A percentile compares a stretch with the other conserved stretches of the same genome.
Conservation (phyloP, 306 rosid genomes). For the Cucurbita argyrosperma region DNA sequence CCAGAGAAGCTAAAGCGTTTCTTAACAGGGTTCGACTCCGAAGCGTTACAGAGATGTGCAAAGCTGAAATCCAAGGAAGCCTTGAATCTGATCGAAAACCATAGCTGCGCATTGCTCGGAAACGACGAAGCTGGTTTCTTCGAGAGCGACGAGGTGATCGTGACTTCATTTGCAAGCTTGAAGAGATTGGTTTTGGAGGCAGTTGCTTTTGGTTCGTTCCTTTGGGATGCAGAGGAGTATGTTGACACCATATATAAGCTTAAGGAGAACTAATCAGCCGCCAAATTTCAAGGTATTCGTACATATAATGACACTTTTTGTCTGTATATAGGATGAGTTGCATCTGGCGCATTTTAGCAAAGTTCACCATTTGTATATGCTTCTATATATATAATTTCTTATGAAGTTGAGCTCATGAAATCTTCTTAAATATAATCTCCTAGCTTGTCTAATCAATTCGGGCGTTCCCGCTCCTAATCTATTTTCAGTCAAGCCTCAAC, state of each 20-base stretch:
- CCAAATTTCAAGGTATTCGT: background rate
- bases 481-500: too few relatives aligned
- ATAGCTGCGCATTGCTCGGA: conserved; percentile 58
- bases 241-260: conserved; percentile 61
- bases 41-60: conserved; percentile 65
- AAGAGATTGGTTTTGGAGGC: conserved; percentile 93
- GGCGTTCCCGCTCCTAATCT: too few relatives aligned
- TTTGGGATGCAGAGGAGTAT: conserved; percentile 90
- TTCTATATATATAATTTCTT: background rate
- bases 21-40: conserved; percentile 48
- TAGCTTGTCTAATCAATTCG: too few relatives aligned
- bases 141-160: conserved; percentile 43
- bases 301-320: background rate
- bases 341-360: background rate
- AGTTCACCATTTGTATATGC: background rate
- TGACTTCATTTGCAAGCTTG: conserved; percentile 78
- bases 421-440: too few relatives aligned
- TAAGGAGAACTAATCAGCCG: conserved; percentile 34
- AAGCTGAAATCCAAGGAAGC: conserved; percentile 74
- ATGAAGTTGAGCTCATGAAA: background rate
- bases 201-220: conserved; percentile 86
- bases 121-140: conserved; percentile 22
- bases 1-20: conserved; percentile 44
- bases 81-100: conserved; percentile 48
- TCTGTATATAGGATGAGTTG: conserved; percentile 5